Percentiles rank a stretch among this genome's conserved stretches.
These are phyloP conservation scores for Globisporangium takayamanum DNA, from an alignment of 352 stramenopile genomes.

Conservation along the genomic window DNA sequence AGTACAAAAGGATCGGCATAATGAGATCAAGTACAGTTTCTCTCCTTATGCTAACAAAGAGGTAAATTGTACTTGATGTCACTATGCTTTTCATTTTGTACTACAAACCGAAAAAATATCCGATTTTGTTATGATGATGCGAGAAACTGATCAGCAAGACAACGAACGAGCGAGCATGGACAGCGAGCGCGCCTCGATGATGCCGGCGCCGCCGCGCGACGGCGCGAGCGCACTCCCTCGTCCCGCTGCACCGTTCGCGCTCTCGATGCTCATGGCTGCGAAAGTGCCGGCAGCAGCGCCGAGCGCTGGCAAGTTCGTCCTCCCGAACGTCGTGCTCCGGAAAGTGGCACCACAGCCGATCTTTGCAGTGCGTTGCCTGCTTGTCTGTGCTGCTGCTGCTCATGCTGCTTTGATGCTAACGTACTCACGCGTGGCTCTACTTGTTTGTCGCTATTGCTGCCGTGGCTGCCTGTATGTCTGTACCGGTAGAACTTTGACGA, in stretches of 20 bases:
- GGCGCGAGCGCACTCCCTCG: slow-evolving; percentile 1
- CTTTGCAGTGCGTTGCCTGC: slow-evolving; percentile 50
- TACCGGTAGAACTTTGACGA: slow-evolving; percentile 62
- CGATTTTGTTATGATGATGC: neutral
- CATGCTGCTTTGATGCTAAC: neutral
- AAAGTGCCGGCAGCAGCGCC: slow-evolving; percentile 6
- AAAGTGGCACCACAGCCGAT: slow-evolving; percentile 67
- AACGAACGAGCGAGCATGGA: neutral
- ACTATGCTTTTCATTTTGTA: neutral
- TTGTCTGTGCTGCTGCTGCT: neutral
- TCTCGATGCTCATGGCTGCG: slow-evolving; percentile 21
- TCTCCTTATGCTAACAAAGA: neutral
- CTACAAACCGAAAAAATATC: too few relatives aligned
- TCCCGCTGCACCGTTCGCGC: slow-evolving; percentile 32
- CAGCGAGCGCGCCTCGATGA: neutral
- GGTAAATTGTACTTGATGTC: neutral
- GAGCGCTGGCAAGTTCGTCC: slow-evolving; percentile 24
- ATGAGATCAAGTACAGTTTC: neutral
- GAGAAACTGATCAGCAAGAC: neutral
- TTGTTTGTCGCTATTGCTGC: neutral
- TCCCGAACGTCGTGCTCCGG: slow-evolving; percentile 51
- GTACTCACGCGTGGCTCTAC: neutral
- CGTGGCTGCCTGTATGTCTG: neutral
- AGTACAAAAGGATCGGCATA: neutral
- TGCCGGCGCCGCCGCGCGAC: slow-evolving; percentile 2